phyloP scores from a whole-genome alignment of 306 rosid species.

The Rosa multiflora region DNA sequence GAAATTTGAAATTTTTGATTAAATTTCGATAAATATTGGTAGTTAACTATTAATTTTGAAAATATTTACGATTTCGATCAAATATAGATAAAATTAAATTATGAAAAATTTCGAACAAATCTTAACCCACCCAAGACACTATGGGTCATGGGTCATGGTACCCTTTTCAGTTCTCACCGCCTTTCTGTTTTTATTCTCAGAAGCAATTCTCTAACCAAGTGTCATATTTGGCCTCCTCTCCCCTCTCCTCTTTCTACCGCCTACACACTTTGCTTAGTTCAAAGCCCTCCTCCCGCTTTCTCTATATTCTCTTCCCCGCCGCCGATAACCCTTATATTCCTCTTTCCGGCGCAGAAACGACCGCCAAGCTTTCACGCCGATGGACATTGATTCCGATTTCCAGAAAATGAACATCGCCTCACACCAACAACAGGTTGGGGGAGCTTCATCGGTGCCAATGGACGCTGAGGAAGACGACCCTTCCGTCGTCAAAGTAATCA shows the following conservation, averaged over 20 bases:
- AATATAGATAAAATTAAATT: too few relatives aligned
- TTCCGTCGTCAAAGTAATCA: constrained; percentile 34
- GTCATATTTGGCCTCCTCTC: not conserved
- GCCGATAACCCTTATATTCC: not conserved
- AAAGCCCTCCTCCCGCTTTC: constrained; percentile 10
- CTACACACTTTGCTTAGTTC: not conserved
- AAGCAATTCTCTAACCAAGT: too few relatives aligned
- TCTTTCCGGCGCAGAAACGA: not conserved
- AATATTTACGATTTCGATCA: too few relatives aligned
- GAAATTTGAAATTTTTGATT: too few relatives aligned
- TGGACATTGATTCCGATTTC: constrained; percentile 52
- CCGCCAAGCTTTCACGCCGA: not conserved
- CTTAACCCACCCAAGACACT: too few relatives aligned
- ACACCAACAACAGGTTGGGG: constrained; percentile 14
- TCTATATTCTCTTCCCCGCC: not conserved
- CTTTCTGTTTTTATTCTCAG: too few relatives aligned
- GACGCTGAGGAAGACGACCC: constrained; percentile 40
- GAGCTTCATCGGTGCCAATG: constrained; percentile 40
- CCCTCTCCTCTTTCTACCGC: not conserved
- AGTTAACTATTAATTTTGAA: too few relatives aligned
- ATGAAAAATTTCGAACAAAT: too few relatives aligned
- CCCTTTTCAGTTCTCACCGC: too few relatives aligned
- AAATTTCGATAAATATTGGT: too few relatives aligned
- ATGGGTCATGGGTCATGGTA: too few relatives aligned
- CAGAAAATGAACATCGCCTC: constrained; percentile 19